Conservation (phyloP, 2,329 filamentous ascomycete genomes). For the Diaporthe longicolla region DNA sequence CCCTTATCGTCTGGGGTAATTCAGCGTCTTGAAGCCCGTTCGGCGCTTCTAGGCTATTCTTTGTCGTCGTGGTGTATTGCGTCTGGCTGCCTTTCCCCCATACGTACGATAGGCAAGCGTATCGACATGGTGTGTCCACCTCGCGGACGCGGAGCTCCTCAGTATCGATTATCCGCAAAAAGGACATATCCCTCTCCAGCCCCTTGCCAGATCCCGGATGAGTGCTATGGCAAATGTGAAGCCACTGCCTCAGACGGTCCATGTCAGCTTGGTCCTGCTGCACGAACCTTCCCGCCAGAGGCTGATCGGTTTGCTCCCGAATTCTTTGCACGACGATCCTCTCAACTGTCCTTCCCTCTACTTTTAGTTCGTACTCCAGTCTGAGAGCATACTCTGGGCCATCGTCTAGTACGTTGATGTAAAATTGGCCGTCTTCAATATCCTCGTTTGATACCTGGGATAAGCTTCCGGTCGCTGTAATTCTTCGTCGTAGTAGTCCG, state of each 20-base stretch:
- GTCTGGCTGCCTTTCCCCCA: slow-evolving; percentile 15
- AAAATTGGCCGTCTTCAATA: background rate
- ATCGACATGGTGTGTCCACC: background rate
- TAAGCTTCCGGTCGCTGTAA: background rate
- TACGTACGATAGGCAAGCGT: slow-evolving; percentile 13
- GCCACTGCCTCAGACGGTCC: background rate
- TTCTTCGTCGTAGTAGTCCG: background rate
- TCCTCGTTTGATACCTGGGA: background rate
- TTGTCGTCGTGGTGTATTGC: background rate
- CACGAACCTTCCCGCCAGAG: background rate
- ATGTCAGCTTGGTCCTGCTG: slow-evolving; percentile 6
- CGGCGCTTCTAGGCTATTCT: background rate
- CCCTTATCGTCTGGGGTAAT: background rate
- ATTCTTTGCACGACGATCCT: background rate
- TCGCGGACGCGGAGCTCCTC: background rate
- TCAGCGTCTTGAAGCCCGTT: background rate
- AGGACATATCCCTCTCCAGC: background rate
- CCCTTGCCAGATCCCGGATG: background rate
- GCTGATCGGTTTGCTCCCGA: background rate
- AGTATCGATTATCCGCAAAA: background rate
- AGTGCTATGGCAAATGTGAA: background rate
- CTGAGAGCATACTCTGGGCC: background rate
- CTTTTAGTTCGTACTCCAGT: background rate
- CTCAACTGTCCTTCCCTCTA: background rate
- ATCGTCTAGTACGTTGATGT: slow-evolving; percentile 4